A percentile compares a stretch with the other conserved stretches of the same genome.
Conservation (phyloP, 305 asterid genomes). For the Fraxinus paxiana region DNA sequence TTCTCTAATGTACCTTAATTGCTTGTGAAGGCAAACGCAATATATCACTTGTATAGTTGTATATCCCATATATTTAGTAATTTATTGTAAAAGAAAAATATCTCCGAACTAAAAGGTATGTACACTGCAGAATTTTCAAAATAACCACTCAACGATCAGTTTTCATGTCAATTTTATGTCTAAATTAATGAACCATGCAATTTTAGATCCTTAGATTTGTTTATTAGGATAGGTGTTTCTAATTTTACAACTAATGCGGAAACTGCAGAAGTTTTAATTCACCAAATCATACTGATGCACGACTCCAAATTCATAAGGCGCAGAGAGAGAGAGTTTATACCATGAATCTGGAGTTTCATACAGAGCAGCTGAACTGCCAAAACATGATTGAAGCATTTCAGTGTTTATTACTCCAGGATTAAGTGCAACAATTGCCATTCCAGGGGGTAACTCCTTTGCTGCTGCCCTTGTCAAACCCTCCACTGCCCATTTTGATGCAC, state of each 20-base stretch:
- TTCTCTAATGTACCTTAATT: neutral
- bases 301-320: neutral
- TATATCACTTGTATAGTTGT: neutral
- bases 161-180: neutral
- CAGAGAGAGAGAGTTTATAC: constrained; percentile 29
- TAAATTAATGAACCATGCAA: neutral
- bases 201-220: neutral
- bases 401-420: constrained; percentile 90
- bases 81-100: constrained; percentile 1
- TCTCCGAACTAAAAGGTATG: neutral
- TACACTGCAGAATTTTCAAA: neutral
- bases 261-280: neutral
- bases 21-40: neutral
- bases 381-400: constrained; percentile 89
- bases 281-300: neutral
- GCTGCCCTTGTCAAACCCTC: constrained; percentile 82
- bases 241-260: neutral
- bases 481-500: constrained; percentile 96
- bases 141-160: neutral
- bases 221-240: neutral
- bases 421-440: constrained; percentile 71
- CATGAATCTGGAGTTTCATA: constrained; percentile 86
- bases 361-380: constrained; percentile 68
- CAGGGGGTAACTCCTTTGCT: constrained; percentile 86
- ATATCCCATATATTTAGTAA: neutral